phyloP scores from a whole-genome alignment of 2,329 filamentous ascomycete genomes.

The Bipolaris victoriae region DNA sequence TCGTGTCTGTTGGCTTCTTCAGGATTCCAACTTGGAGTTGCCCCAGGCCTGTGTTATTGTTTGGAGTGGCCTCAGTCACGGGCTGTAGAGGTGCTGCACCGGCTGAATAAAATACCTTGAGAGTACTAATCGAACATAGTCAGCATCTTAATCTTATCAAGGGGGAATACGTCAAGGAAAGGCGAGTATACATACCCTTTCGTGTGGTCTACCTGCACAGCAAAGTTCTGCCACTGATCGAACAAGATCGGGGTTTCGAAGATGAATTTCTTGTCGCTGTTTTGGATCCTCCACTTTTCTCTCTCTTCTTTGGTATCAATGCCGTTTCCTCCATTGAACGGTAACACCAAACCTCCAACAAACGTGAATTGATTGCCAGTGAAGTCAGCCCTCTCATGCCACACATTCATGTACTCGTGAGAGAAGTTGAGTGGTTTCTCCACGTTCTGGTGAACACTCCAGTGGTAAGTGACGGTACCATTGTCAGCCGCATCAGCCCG shows the following conservation, averaged over 20 bases:
- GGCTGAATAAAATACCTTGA: slow-evolving; percentile 33
- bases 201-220: slow-evolving; percentile 29
- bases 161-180: background rate
- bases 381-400: slow-evolving; percentile 37
- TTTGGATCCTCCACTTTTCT: slow-evolving; percentile 29
- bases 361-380: slow-evolving; percentile 36
- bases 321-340: slow-evolving; percentile 26
- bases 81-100: slow-evolving; percentile 20
- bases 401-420: slow-evolving; percentile 42
- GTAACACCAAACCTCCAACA: slow-evolving; percentile 27
- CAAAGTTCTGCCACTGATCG: slow-evolving; percentile 38
- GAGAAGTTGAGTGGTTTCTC: slow-evolving; percentile 28
- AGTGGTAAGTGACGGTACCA: slow-evolving; percentile 36
- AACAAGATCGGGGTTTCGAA: slow-evolving; percentile 21
- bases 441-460: slow-evolving; percentile 30
- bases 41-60: slow-evolving; percentile 33
- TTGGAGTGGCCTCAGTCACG: slow-evolving; percentile 23
- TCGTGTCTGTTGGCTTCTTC: slow-evolving; percentile 39
- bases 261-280: slow-evolving; percentile 29
- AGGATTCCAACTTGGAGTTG: slow-evolving; percentile 38
- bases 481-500: slow-evolving; percentile 30
- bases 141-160: background rate
- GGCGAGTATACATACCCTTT: slow-evolving; percentile 25
- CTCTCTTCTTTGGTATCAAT: slow-evolving; percentile 23
- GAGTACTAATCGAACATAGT: slow-evolving; percentile 23